Percentiles rank a stretch among this genome's conserved stretches.
Evolutionary conservation across 345 rosid genomes (phyloP).

Genomic region (Salix arbutifolia): DNA sequence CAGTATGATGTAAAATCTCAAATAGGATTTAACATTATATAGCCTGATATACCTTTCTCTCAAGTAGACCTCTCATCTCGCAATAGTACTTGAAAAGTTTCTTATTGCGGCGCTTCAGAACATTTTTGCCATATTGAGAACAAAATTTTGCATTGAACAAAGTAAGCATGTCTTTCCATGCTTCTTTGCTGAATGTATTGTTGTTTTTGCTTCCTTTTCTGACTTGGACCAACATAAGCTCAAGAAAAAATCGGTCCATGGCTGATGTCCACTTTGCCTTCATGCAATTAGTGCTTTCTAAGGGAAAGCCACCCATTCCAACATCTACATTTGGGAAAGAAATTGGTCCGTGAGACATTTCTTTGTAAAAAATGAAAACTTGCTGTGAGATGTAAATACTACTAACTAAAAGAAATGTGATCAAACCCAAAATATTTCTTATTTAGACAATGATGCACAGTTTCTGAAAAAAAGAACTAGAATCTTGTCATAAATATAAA

Average conservation of each 20-base stretch:
- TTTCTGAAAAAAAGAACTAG: background rate
- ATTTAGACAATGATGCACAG: background rate
- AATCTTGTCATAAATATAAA: background rate
- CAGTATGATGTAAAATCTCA: background rate
- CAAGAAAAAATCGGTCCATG: conserved; percentile 42
- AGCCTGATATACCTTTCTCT: conserved; percentile 37
- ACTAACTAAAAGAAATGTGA: background rate
- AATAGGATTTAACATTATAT: conserved; percentile 5
- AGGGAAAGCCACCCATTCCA: conserved; percentile 23
- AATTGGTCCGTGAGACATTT: conserved; percentile 1
- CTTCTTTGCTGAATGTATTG: conserved; percentile 30
- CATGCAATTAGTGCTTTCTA: conserved; percentile 21
- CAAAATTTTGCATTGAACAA: conserved; percentile 38
- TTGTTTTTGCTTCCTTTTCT: conserved; percentile 30
- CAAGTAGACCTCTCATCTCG: conserved; percentile 33
- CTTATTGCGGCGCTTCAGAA: conserved; percentile 31
- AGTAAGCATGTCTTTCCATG: conserved; percentile 46
- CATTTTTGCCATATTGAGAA: conserved; percentile 24
- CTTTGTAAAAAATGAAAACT: background rate
- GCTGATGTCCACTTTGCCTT: conserved; percentile 33
- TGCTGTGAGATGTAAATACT: background rate
- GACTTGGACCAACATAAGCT: conserved; percentile 44
- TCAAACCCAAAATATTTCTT: background rate
- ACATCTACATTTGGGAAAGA: conserved; percentile 13
- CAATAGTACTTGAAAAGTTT: conserved; percentile 36